Conservation (phyloP, 2,329 filamentous ascomycete genomes). For the Aspergillus piperis region DNA sequence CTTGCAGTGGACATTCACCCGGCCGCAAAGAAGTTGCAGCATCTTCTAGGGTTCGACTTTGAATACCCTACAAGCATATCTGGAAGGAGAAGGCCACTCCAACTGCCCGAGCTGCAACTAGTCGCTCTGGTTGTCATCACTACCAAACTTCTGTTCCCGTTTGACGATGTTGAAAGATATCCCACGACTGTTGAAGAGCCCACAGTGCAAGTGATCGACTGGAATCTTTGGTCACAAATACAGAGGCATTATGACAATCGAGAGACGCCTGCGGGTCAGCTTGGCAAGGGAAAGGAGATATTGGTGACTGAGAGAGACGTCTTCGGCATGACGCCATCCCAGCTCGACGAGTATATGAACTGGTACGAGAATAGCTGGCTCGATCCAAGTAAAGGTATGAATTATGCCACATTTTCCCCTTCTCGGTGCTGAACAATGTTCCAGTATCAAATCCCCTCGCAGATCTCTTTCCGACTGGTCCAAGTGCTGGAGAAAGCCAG, state of each 20-base stretch:
- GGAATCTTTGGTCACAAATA: conserved; percentile 66
- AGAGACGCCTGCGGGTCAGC: conserved; percentile 32
- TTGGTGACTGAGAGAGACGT: conserved; percentile 64
- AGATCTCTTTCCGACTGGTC: conserved; percentile 46
- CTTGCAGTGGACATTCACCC: conserved; percentile 43
- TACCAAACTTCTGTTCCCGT: conserved; percentile 76
- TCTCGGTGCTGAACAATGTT: background rate
- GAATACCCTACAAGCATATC: conserved; percentile 46
- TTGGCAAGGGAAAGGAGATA: conserved; percentile 53
- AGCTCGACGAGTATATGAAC: conserved; percentile 75
- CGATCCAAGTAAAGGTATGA: conserved; percentile 33
- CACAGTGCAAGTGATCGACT: conserved; percentile 65
- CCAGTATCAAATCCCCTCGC: conserved; percentile 36
- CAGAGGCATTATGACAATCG: conserved; percentile 46
- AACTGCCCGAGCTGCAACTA: conserved; percentile 74
- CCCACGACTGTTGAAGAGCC: conserved; percentile 57
- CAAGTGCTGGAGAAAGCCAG: conserved; percentile 21
- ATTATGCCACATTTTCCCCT: background rate
- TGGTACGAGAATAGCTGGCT: conserved; percentile 72
- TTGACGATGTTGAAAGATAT: conserved; percentile 60
- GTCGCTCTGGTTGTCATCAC: conserved; percentile 71
- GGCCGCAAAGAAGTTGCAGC: conserved; percentile 60
- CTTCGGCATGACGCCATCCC: conserved; percentile 59
- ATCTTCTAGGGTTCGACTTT: conserved; percentile 60
- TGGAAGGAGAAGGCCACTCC: conserved; percentile 46